Evolutionary conservation across 1,284 basidiomycete genomes (phyloP), one percentile per base, ranked within the genome.

Genomic region (Hemileia vastatrix): DNA sequence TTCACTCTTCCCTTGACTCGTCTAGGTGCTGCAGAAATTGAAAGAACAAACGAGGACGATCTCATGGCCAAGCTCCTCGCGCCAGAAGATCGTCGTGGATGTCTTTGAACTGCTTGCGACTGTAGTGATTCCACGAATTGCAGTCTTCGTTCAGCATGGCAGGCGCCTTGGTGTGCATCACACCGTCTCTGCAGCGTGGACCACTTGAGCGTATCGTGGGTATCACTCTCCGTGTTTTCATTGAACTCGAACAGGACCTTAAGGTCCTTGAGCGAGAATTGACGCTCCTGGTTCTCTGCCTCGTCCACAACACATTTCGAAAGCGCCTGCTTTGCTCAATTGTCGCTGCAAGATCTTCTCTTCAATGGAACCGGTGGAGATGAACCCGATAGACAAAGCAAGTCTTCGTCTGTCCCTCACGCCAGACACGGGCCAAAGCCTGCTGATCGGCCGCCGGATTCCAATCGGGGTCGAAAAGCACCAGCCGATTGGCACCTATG

Each of bases 401-500:
- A n/a, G n/a, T n/a, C 83, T 98, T 98, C 83, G 96, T 98, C 77
- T 98, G 94, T 0, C 94, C 94, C 72, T 98, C 94, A 79, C 95
- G 88, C 94, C 94, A 98, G 1, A 98, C 94, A 77, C 94, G 90
- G 45, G 94, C 94, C 4, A 97, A 81, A 6, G 94, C 94, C 76
- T 98, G 95, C 76, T 97, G 94, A 76, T 98, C 94, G 40, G 92
- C 90, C 4, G 94, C 93, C 19, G 93, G 94, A 72, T 97, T 97
- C 93, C 94, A 96, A 74, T 97, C 93, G 50, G 94, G 94, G 76
- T 98, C 94, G 70, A 98, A 97, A 31, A 97, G 80, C 66, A 98
- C 89, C 18, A 98, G 80, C 15, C 94, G 84, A 75, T 98, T 98
- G 2, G 94, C 94, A 6, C 94, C 94, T 71, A 97, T 96, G 66